Conservation (phyloP, 768 basidiomycete genomes). For the Hypholoma sublateritium region DNA sequence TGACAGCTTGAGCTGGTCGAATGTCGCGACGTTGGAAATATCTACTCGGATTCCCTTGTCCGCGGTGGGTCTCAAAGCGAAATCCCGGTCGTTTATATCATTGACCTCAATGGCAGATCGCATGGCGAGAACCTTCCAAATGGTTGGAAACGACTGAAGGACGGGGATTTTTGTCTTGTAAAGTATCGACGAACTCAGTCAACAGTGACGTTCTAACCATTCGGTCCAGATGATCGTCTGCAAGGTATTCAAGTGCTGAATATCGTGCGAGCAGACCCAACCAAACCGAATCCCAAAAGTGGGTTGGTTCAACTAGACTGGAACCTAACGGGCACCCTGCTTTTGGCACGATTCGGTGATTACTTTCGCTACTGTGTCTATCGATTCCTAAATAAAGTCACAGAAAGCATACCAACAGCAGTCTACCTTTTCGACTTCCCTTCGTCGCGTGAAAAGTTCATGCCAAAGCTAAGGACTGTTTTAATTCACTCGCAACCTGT, state of each 20-base stretch:
- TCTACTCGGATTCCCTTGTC: slow-evolving; percentile 53
- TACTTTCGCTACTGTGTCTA: not conserved
- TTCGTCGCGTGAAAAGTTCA: slow-evolving; percentile 51
- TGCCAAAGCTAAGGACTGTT: slow-evolving; percentile 63
- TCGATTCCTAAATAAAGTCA: slow-evolving; percentile 5
- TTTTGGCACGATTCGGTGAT: slow-evolving; percentile 74
- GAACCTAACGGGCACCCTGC: slow-evolving; percentile 72
- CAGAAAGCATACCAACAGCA: slow-evolving; percentile 65
- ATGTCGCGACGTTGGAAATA: slow-evolving; percentile 61
- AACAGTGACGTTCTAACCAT: not conserved
- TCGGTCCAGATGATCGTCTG: slow-evolving; percentile 58
- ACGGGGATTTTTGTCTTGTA: slow-evolving; percentile 87
- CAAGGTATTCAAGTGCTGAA: slow-evolving; percentile 55
- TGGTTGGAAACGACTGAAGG: slow-evolving; percentile 87
- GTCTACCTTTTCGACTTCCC: slow-evolving; percentile 78
- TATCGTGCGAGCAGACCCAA: slow-evolving; percentile 51
- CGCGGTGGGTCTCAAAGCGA: slow-evolving; percentile 43
- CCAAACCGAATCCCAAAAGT: slow-evolving; percentile 63
- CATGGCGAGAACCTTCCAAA: slow-evolving; percentile 84
- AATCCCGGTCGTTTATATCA: not conserved
- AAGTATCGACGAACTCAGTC: slow-evolving; percentile 11
- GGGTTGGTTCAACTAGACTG: slow-evolving; percentile 77
- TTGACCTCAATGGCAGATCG: slow-evolving; percentile 40
- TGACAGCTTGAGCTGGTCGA: slow-evolving; percentile 74
- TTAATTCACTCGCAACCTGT: slow-evolving; percentile 67